Evolutionary conservation across 208 protist species (phyloP).

Genomic region (Trypanosoma melophagium): DNA sequence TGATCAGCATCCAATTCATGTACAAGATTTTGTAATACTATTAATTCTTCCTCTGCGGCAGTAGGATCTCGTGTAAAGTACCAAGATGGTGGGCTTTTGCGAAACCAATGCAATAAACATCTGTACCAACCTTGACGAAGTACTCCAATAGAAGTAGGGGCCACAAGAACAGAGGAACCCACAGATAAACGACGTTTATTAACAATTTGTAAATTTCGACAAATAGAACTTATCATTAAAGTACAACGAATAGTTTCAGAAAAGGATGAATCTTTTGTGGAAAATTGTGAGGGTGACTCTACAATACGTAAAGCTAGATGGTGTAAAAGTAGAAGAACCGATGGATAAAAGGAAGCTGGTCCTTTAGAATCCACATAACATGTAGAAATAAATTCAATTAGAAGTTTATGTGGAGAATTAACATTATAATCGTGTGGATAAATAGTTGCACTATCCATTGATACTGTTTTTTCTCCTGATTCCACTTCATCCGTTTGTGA

Average conservation of each 20-base stretch:
- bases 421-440: conserved; percentile 35
- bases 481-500: conserved; percentile 63
- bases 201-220: conserved; percentile 45
- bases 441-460: conserved; percentile 21
- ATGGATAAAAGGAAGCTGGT: conserved; percentile 46
- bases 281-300: conserved; percentile 44
- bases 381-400: conserved; percentile 69
- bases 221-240: conserved; percentile 63
- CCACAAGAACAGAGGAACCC: conserved; percentile 39
- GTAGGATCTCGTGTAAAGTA: conserved; percentile 64
- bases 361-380: conserved; percentile 54
- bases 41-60: conserved; percentile 47
- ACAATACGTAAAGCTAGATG: conserved; percentile 52
- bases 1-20: conserved; percentile 52
- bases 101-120: conserved; percentile 82
- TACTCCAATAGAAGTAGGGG: conserved; percentile 59
- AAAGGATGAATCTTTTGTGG: conserved; percentile 78
- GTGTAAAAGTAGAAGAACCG: conserved; percentile 64
- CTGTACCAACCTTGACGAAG: conserved; percentile 78
- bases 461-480: conserved; percentile 36
- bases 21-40: conserved; percentile 54
- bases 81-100: conserved; percentile 72
- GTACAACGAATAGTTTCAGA: conserved; percentile 72
- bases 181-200: conserved; percentile 52
- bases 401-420: conserved; percentile 69